These are phyloP conservation scores for Dianthus caryophyllus DNA, from an alignment of 148 eudicot species.

Conservation along the genomic window DNA sequence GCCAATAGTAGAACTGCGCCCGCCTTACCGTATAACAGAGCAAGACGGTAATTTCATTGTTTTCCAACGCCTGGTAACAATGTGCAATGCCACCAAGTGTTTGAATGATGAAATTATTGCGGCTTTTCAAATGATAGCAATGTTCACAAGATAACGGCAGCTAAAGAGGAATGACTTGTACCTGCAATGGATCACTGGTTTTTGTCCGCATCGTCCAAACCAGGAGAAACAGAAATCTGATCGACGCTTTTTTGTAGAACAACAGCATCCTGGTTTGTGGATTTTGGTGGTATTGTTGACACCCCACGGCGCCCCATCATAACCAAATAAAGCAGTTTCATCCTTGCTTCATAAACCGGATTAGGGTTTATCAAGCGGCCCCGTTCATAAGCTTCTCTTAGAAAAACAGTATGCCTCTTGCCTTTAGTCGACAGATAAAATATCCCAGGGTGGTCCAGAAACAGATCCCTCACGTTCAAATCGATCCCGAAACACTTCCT, in stretches of 20 bases:
- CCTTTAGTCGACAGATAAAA: constrained; percentile 91
- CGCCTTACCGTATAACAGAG: neutral
- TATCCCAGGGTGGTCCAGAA: constrained; percentile 94
- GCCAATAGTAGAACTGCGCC: neutral
- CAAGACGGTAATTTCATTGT: neutral
- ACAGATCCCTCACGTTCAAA: constrained; percentile 81
- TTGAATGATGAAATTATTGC: neutral
- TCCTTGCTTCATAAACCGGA: constrained; percentile 68
- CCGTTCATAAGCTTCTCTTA: constrained; percentile 89
- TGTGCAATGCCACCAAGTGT: neutral
- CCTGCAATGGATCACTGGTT: constrained; percentile 12
- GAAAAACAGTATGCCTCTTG: constrained; percentile 72
- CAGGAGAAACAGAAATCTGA: constrained; percentile 1
- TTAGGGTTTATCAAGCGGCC: constrained; percentile 70
- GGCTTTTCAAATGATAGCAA: neutral
- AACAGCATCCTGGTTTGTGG: constrained; percentile 26
- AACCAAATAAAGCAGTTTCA: constrained; percentile 81
- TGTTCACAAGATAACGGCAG: neutral
- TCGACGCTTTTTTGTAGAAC: constrained; percentile 13
- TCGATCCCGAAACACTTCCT: constrained; percentile 89
- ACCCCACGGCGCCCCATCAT: constrained; percentile 64
- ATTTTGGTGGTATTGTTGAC: constrained; percentile 17
- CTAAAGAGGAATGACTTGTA: neutral
- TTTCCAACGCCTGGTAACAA: neutral
- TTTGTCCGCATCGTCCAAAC: neutral